phyloP scores from a whole-genome alignment of 2,329 filamentous ascomycete genomes.

The Aspergillus aculeatus region DNA sequence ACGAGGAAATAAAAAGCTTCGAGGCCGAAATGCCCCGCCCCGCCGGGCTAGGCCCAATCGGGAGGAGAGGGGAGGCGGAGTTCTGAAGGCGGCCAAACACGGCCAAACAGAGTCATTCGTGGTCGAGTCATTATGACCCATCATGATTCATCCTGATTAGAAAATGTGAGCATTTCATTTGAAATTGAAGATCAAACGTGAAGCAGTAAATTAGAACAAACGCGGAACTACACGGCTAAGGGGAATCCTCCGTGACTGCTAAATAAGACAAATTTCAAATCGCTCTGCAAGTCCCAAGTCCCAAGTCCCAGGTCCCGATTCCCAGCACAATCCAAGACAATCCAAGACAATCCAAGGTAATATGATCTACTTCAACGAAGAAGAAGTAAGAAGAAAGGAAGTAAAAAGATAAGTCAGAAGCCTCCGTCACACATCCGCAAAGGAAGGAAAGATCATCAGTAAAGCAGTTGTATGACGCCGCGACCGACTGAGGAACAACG shows the following conservation, averaged over 20 bases:
- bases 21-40: constrained; percentile 9
- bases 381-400: not conserved
- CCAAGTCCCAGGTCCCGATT: not conserved
- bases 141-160: constrained; percentile 9
- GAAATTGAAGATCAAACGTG: not conserved
- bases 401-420: too few relatives aligned
- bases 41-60: constrained; percentile 19
- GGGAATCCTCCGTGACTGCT: constrained; percentile 6
- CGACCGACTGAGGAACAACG: not conserved
- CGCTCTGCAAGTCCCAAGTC: not conserved
- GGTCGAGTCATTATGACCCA: constrained; percentile 20
- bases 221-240: constrained; percentile 1
- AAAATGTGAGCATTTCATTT: too few relatives aligned
- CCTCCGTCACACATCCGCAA: not conserved
- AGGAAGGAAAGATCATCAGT: not conserved
- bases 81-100: constrained; percentile 12
- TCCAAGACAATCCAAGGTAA: not conserved
- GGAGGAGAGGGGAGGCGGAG: constrained; percentile 4
- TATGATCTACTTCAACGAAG: constrained; percentile 3
- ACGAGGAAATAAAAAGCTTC: constrained; percentile 11
- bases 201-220: not conserved
- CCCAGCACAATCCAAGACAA: not conserved
- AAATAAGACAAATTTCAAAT: not conserved
- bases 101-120: constrained; percentile 13
- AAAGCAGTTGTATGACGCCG: too few relatives aligned